Evolutionary conservation across 768 basidiomycete genomes (phyloP).

Genomic region (Suillus hirtellus): DNA sequence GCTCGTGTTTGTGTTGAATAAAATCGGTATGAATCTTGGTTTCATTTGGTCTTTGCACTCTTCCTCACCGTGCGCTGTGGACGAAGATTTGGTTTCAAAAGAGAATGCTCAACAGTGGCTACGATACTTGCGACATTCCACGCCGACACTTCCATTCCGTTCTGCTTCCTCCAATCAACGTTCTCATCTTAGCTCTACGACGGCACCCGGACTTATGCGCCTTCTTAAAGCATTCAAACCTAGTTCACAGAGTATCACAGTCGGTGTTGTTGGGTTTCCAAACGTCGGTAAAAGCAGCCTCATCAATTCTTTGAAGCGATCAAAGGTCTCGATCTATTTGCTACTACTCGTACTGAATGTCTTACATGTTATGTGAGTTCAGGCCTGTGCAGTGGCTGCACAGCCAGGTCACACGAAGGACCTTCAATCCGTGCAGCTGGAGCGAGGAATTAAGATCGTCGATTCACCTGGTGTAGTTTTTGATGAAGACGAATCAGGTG

Average conservation of each 20-base stretch:
- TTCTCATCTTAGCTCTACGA: constrained; percentile 75
- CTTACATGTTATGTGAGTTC: constrained; percentile 7
- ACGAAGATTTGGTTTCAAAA: constrained; percentile 82
- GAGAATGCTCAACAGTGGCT: constrained; percentile 90
- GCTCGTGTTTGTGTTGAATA: constrained; percentile 93
- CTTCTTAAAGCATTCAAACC: constrained; percentile 85
- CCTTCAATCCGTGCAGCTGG: constrained; percentile 87
- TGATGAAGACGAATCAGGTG: constrained; percentile 66
- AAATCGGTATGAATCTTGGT: constrained; percentile 68
- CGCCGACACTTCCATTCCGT: constrained; percentile 91
- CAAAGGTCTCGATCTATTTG: constrained; percentile 52
- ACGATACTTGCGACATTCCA: constrained; percentile 86
- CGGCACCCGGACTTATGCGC: constrained; percentile 74
- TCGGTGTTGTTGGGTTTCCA: constrained; percentile 94
- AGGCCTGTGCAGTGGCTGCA: constrained; percentile 93
- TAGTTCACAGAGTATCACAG: constrained; percentile 68
- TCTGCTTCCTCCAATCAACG: constrained; percentile 76
- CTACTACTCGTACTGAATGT: constrained; percentile 3
- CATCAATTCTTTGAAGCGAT: constrained; percentile 89
- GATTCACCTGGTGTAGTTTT: constrained; percentile 99
- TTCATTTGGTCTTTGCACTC: background rate
- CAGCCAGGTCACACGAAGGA: constrained; percentile 94
- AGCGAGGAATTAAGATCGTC: constrained; percentile 88
- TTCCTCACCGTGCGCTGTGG: background rate
- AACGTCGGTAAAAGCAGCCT: constrained; percentile 96